These are phyloP conservation scores for Amaranthus hypochondriacus DNA, from an alignment of 148 eudicot species.

Conservation along the genomic window DNA sequence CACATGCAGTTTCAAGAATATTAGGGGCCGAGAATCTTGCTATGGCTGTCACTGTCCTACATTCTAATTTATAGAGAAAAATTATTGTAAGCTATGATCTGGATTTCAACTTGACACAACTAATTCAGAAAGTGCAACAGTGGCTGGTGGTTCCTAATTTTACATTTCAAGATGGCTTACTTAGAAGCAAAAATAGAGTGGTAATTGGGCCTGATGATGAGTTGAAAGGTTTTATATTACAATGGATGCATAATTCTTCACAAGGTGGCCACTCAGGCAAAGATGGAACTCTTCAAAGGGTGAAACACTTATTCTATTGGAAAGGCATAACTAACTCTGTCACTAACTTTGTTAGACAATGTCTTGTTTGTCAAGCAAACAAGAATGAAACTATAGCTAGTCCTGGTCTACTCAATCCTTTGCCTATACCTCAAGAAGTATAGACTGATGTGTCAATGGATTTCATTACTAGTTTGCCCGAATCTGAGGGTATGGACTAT, in stretches of 20 bases:
- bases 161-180: not conserved
- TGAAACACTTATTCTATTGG: not conserved
- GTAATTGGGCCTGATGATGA: not conserved
- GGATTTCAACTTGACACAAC: not conserved
- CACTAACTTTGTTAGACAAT: not conserved
- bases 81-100: no score
- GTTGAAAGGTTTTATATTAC: not conserved
- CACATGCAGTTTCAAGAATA: no score
- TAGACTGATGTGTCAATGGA: not conserved
- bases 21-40: not conserved
- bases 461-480: not conserved
- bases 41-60: not conserved
- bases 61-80: not conserved
- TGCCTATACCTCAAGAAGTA: constrained; percentile 3
- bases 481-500: not conserved
- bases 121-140: not conserved
- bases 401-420: not conserved
- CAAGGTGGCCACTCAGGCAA: not conserved
- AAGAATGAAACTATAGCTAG: not conserved
- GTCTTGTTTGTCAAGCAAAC: not conserved
- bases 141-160: not conserved
- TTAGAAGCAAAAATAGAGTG: not conserved
- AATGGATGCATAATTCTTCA: not conserved
- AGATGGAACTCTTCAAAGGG: not conserved
- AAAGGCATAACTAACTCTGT: not conserved